Conservation (phyloP, 129 eudicot genomes). For the Dittrichia graveolens region DNA sequence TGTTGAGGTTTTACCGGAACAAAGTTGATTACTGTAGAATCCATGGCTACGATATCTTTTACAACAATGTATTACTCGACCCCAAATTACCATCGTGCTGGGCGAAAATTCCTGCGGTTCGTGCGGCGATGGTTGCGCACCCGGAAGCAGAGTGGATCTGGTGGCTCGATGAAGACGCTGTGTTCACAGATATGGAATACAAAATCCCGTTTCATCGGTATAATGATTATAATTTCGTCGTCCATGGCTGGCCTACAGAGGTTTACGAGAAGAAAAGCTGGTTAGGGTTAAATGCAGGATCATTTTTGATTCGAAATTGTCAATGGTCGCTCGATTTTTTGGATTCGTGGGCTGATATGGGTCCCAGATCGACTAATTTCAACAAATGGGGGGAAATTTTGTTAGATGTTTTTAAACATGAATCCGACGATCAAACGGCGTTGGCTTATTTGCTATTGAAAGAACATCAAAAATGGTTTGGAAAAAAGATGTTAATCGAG, state of each 20-base stretch:
- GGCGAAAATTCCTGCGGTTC: conserved; percentile 47
- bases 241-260: conserved; percentile 51
- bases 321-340: conserved; percentile 79
- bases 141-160: conserved; percentile 66
- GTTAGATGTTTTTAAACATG: conserved; percentile 30
- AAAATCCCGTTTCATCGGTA: conserved; percentile 41
- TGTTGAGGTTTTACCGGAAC: conserved; percentile 37
- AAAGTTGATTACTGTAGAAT: conserved; percentile 48
- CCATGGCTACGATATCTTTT: conserved; percentile 49
- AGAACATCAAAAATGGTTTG: conserved; percentile 51
- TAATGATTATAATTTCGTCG: conserved; percentile 37
- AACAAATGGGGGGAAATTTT: conserved; percentile 52
- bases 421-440: conserved; percentile 59
- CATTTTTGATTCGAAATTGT: conserved; percentile 65
- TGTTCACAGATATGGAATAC: conserved; percentile 56
- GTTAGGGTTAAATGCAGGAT: conserved; percentile 76
- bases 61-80: conserved; percentile 43
- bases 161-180: conserved; percentile 62
- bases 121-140: conserved; percentile 60
- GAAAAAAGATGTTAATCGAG: conserved; percentile 54
- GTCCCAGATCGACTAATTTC: conserved; percentile 46
- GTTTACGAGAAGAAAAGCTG: conserved; percentile 57
- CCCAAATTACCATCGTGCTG: conserved; percentile 39
- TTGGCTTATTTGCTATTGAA: conserved; percentile 51
- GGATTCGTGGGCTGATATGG: conserved; percentile 70